Evolutionary conservation across 208 protist genomes (phyloP).

Genomic region (Leishmania arabica): DNA sequence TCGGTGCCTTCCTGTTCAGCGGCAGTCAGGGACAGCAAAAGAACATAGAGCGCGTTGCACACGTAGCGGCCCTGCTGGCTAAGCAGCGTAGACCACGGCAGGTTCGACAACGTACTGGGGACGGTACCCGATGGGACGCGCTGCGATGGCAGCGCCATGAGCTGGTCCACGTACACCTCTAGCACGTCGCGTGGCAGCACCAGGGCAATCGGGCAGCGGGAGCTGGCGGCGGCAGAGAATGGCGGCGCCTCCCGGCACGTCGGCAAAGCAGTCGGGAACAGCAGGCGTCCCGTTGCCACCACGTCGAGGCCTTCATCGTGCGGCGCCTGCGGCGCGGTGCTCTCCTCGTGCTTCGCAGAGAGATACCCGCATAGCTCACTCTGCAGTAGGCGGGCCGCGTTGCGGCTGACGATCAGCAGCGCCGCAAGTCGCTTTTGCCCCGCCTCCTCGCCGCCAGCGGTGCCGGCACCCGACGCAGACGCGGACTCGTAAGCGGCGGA

Average conservation of each 20-base stretch:
- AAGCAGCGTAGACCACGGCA: slow-evolving; percentile 59
- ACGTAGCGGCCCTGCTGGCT: slow-evolving; percentile 62
- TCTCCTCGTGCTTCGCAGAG: neutral
- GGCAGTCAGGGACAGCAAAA: slow-evolving; percentile 24
- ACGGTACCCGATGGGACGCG: slow-evolving; percentile 33
- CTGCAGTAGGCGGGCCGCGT: slow-evolving; percentile 61
- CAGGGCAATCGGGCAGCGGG: slow-evolving; percentile 17
- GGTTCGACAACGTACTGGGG: slow-evolving; percentile 38
- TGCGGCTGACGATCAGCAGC: slow-evolving; percentile 51
- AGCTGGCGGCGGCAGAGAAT: neutral
- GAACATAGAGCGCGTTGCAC: slow-evolving; percentile 61
- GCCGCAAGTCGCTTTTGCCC: slow-evolving; percentile 29
- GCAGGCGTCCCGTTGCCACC: neutral
- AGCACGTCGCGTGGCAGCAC: slow-evolving; percentile 10
- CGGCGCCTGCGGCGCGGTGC: neutral
- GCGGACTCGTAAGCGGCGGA: neutral
- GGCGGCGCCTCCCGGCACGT: slow-evolving; percentile 12
- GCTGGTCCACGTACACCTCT: slow-evolving; percentile 20
- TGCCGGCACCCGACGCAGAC: neutral
- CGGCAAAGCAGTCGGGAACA: slow-evolving; percentile 5
- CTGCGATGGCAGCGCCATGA: slow-evolving; percentile 25
- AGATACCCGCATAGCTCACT: slow-evolving; percentile 54
- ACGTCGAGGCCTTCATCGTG: neutral
- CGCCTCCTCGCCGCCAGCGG: neutral
- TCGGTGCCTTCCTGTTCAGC: neutral